A percentile compares a stretch with the other conserved stretches of the same genome.
phyloP scores from a whole-genome alignment of 768 basidiomycete genomes.

The Galerina sulciceps region DNA sequence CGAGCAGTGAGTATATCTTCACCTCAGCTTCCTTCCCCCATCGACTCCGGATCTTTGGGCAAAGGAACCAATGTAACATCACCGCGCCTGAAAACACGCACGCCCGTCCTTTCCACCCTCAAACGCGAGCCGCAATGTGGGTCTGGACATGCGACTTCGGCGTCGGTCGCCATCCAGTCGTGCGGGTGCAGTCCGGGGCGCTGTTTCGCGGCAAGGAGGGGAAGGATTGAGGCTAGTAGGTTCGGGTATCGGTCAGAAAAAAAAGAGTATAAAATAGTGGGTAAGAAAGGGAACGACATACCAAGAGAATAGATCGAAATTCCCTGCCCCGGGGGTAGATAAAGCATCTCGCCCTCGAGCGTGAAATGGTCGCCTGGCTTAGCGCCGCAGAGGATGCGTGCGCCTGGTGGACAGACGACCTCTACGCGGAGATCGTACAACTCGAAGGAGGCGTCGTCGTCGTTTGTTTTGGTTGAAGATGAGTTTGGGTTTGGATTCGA shows the following conservation, averaged over 20 bases:
- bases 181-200: conserved; percentile 48
- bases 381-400: conserved; percentile 65
- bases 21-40: too few relatives aligned
- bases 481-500: too few relatives aligned
- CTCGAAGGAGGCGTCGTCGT: conserved; percentile 48
- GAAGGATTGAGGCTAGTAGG: conserved; percentile 68
- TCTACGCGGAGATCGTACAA: conserved; percentile 71
- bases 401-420: conserved; percentile 59
- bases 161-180: conserved; percentile 75
- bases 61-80: conserved; percentile 49
- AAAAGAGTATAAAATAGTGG: too few relatives aligned
- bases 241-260: too few relatives aligned
- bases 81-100: conserved; percentile 56
- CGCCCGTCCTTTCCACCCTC: conserved; percentile 52
- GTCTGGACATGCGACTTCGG: conserved; percentile 69
- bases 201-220: conserved; percentile 70
- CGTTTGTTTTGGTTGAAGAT: background rate
- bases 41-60: too few relatives aligned
- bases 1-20: too few relatives aligned
- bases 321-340: conserved; percentile 64
- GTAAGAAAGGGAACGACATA: conserved; percentile 25
- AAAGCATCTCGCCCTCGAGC: conserved; percentile 66
- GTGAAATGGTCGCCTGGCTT: conserved; percentile 66
- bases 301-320: conserved; percentile 73
- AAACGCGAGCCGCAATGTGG: conserved; percentile 64